These are phyloP conservation scores for Daldinia bambusicola DNA, from an alignment of 495 filamentous ascomycete species.

Conservation along the genomic window DNA sequence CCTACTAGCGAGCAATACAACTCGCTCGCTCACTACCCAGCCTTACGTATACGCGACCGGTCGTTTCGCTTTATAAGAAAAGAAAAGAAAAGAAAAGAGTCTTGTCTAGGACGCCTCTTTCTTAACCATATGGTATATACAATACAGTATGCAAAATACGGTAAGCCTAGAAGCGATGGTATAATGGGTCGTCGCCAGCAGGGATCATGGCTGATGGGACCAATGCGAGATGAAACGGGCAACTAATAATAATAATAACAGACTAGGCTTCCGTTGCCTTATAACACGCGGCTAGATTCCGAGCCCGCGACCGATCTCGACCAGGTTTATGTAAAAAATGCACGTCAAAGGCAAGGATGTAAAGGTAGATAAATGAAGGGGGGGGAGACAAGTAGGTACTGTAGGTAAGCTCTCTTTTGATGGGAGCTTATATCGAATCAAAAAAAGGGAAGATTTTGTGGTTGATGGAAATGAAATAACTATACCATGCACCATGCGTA, in stretches of 20 bases:
- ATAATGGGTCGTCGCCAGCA: background rate
- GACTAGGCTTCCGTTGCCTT: background rate
- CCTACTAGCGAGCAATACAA: no score
- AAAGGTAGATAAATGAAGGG: background rate
- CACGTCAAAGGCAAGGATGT: background rate
- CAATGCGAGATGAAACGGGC: slow-evolving; percentile 30
- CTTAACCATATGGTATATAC: no score
- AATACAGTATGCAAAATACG: no score
- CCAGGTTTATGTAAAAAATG: background rate
- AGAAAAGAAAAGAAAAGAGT: background rate
- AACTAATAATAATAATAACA: slow-evolving; percentile 8
- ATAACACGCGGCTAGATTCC: background rate
- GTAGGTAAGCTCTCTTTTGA: background rate
- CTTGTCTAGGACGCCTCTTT: background rate
- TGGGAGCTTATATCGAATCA: background rate
- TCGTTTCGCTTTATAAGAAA: background rate
- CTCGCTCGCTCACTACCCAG: no score
- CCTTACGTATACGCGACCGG: background rate
- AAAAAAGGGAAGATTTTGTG: no score
- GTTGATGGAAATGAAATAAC: background rate
- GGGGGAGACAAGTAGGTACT: no score
- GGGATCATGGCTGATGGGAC: background rate
- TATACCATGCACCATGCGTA: no score
- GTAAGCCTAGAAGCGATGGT: background rate
- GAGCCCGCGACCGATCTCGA: background rate